These are phyloP conservation scores for Eutrema salsugineum DNA, from an alignment of 441 rosid species.

Conservation along the genomic window DNA sequence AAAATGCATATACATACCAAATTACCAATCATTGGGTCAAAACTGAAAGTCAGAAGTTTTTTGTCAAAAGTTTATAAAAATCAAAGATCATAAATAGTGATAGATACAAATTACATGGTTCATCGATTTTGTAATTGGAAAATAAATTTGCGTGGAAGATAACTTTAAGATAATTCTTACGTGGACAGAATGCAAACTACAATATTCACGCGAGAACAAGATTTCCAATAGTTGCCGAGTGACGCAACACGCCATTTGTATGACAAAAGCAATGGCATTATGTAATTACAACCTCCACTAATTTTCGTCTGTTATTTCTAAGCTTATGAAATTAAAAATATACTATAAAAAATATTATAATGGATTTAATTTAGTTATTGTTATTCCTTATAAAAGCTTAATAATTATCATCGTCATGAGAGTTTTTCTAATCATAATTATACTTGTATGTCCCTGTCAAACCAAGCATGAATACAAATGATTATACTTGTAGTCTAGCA, in stretches of 20 bases:
- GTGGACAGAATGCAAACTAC: slow-evolving; percentile 6
- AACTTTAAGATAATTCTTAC: not conserved
- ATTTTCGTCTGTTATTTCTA: not conserved
- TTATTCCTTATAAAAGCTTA: not conserved
- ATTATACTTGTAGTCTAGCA: not conserved
- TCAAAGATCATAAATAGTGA: not conserved
- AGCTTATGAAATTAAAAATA: not conserved
- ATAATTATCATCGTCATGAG: not conserved
- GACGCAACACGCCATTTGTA: slow-evolving; percentile 34
- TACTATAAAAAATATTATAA: not conserved
- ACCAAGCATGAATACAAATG: slow-evolving; percentile 8
- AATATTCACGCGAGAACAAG: not conserved
- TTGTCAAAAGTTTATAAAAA: not conserved
- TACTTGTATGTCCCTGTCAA: not conserved
- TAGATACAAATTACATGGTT: not conserved
- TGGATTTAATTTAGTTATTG: not conserved
- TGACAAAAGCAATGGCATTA: slow-evolving; percentile 20
- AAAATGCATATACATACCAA: not conserved
- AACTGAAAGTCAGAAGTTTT: not conserved
- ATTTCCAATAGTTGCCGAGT: not conserved
- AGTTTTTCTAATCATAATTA: not conserved
- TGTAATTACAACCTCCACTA: not conserved
- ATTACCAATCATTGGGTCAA: not conserved
- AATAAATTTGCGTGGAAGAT: not conserved
- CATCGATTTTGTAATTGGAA: not conserved